Evolutionary conservation across 2,329 filamentous ascomycete species (phyloP), one percentile per base, ranked within the genome.

Genomic region (Colletotrichum brevisporum): DNA sequence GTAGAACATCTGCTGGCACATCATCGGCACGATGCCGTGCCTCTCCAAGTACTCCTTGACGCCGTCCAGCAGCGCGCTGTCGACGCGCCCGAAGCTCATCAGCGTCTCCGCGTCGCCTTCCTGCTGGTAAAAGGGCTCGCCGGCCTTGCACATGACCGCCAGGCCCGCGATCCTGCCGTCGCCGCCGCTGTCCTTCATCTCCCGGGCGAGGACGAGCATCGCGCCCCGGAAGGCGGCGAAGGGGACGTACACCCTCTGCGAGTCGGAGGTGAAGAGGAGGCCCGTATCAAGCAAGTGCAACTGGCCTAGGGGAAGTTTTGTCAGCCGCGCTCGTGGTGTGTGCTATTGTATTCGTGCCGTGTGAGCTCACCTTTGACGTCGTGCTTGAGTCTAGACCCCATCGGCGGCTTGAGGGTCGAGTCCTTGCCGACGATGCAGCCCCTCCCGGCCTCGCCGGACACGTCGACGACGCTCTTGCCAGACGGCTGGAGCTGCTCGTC

Each of bases 1-100:
- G 47, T 55, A 56, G 24, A 55, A 67, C 0, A 6, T 5, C 53
- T 63, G 61, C 52, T 63, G 15, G n/a, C 53, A 63, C 24, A 57
- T 27, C 53, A 63, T 51, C 1, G 48, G 13, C 6, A 21, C 5
- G 9, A 63, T 3, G 1, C 39, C 8, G 43, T 63, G 61, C 12
- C 6, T 41, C 13, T 56, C 26, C 52, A 63, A 1, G 9, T 63
- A 50, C 16, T 41, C 6, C 31, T 57, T 4, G 6, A 63, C 9
- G 6, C 21, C 10, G 15, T 57, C 21, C 31, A 57, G 10, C n/a
- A 51, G 21, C 1, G 27, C 4, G 2, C 6, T 13, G 16, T 24
- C 43, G 3, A 63, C 18, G 1, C 39, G 2, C 2, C 52, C 27
- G 21, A 63, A 31, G 5, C 5, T n/a, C 13, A 63, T 50, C 31